Conservation (phyloP, 306 rosid genomes). For the Geum urbanum region DNA sequence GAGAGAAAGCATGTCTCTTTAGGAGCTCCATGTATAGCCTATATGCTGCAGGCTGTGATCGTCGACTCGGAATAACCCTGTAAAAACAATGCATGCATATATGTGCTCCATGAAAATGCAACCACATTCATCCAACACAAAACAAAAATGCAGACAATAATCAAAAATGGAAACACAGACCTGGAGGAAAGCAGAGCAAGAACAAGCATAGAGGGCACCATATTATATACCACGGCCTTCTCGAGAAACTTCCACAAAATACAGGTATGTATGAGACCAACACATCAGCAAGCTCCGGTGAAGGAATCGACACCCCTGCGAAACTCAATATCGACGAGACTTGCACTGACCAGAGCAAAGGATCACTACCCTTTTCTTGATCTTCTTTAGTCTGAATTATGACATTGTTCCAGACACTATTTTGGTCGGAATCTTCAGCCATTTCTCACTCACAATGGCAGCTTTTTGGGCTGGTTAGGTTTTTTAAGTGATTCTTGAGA, state of each 20-base stretch:
- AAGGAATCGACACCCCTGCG: slow-evolving; percentile 61
- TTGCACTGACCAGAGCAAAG: slow-evolving; percentile 73
- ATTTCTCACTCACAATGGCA: slow-evolving; percentile 15
- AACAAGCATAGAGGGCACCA: slow-evolving; percentile 68
- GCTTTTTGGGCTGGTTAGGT: not conserved
- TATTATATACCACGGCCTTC: slow-evolving; percentile 49
- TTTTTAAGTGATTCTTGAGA: not conserved
- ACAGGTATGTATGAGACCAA: slow-evolving; percentile 74
- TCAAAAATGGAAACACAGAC: slow-evolving; percentile 21
- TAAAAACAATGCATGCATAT: slow-evolving; percentile 4
- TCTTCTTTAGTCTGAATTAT: slow-evolving; percentile 48
- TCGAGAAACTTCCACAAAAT: slow-evolving; percentile 78
- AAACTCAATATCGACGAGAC: slow-evolving; percentile 56
- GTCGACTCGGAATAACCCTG: slow-evolving; percentile 85
- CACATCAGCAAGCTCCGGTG: slow-evolving; percentile 49
- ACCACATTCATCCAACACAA: not conserved
- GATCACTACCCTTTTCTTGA: slow-evolving; percentile 62
- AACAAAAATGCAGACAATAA: not conserved
- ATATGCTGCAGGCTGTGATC: slow-evolving; percentile 71
- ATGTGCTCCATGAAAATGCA: not conserved
- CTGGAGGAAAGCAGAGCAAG: slow-evolving; percentile 63
- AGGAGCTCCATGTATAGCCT: slow-evolving; percentile 79
- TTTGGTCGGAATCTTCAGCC: slow-evolving; percentile 27
- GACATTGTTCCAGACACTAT: slow-evolving; percentile 43
- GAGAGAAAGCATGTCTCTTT: slow-evolving; percentile 61